A percentile compares a stretch with the other conserved stretches of the same genome.
These are phyloP conservation scores for Fusarium sp. DNA, from an alignment of 2,329 filamentous ascomycete genomes.

Conservation along the genomic window DNA sequence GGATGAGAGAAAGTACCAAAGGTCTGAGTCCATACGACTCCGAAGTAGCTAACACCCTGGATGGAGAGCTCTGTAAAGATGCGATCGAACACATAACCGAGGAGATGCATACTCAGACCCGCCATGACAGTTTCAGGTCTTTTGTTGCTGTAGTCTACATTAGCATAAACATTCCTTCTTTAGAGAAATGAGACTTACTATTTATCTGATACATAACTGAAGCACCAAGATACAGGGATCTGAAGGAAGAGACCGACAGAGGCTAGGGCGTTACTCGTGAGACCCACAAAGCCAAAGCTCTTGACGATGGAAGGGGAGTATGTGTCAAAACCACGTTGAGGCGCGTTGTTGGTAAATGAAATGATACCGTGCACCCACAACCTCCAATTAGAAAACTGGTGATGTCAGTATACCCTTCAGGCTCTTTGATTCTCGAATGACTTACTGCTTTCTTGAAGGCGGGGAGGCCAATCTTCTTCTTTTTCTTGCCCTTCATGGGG, in stretches of 20 bases:
- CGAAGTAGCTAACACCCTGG: conserved; percentile 62
- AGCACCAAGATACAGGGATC: conserved; percentile 63
- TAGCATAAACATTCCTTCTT: fast-evolving
- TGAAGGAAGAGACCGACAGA: conserved; percentile 66
- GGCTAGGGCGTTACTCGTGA: conserved; percentile 65
- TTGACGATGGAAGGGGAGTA: conserved; percentile 67
- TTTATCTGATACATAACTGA: conserved; percentile 65
- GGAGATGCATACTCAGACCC: conserved; percentile 59
- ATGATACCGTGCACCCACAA: conserved; percentile 65
- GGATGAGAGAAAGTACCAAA: conserved; percentile 67
- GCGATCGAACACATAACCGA: conserved; percentile 66
- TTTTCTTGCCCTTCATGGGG: conserved; percentile 61
- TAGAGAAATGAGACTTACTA: conserved; percentile 52
- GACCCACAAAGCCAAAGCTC: conserved; percentile 61
- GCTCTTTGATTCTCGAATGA: neutral
- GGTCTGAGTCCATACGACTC: conserved; percentile 66
- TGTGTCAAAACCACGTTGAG: conserved; percentile 61
- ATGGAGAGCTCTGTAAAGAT: conserved; percentile 60
- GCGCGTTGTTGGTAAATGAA: conserved; percentile 61
- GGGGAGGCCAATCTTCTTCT: conserved; percentile 57
- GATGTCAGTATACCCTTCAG: neutral
- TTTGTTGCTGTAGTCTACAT: conserved; percentile 50
- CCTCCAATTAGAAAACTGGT: conserved; percentile 61
- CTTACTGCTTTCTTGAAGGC: conserved; percentile 59
- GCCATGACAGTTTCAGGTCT: conserved; percentile 65